Evolutionary conservation across 768 basidiomycete species (phyloP), one percentile per base, ranked within the genome.

Genomic region (Grammothele lineata): DNA sequence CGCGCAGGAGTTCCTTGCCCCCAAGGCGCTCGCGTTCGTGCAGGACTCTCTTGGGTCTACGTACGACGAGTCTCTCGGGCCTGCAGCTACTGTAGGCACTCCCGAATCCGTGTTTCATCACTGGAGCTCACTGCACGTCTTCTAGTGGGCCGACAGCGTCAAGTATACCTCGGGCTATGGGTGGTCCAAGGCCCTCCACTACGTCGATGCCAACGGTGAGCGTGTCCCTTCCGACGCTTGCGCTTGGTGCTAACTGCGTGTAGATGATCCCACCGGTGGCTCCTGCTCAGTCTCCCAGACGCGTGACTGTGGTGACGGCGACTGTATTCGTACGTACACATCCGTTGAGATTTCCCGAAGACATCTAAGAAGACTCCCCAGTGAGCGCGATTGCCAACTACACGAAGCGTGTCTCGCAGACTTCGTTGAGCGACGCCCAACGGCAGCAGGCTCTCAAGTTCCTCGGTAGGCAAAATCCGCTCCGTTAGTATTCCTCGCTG

Each of bases 331-430:
- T 66, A 41, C 25, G 50, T n/a, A n/a, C n/a, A n/a, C n/a, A n/a
- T 53, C 11, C n/a, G 26, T 7, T 23, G 40, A n/a, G 25, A 7
- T 14, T 24, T 8, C 12, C 2, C 26, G 11, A 8, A 2, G 10
- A 43, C 33, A 26, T 2, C 19, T 26, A 17, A 6, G 35, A 6
- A 10, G 12, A 6, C 18, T 1, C 1, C 15, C 1, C 43, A 79
- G 77, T 79, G 45, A 71, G 67, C 27, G 77, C 78, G 22, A 79
- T 79, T 50, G 74, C 77, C 1, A 80, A 80, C 59, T 80, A 79
- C 55, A 81, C 78, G 3, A 66, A 61, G 12, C 73, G 77, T 11
- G 69, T 78, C 17, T 65, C 69, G 10, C 62, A 76, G 41, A 68
- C 71, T 4, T 58, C 63, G 5, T 66, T 80, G 18, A 67, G 66